These are phyloP conservation scores for Macrolepiota fuliginosa DNA, from an alignment of 768 basidiomycete genomes.

Conservation along the genomic window DNA sequence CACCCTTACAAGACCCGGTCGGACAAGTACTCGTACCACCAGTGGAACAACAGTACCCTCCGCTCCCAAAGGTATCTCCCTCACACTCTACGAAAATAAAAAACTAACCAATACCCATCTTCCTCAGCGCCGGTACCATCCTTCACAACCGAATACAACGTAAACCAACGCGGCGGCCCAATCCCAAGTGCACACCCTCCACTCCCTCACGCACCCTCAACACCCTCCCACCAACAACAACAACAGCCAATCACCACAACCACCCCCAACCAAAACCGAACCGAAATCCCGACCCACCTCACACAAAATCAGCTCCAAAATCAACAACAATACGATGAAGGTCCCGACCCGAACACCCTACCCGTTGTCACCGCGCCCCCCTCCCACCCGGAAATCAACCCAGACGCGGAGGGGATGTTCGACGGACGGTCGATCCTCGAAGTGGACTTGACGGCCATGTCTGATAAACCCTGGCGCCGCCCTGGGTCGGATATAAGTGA, in stretches of 20 bases:
- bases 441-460: constrained; percentile 69
- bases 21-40: constrained; percentile 13
- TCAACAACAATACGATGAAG: constrained; percentile 35
- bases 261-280: constrained; percentile 16
- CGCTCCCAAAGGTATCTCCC: constrained; percentile 16
- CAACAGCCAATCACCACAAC: constrained; percentile 11
- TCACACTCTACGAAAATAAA: constrained; percentile 8
- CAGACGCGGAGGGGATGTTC: constrained; percentile 58
- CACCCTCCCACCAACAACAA: constrained; percentile 6
- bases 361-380: constrained; percentile 70
- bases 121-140: constrained; percentile 53
- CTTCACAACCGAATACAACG: constrained; percentile 81
- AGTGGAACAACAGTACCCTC: constrained; percentile 14
- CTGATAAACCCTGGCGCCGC: constrained; percentile 87
- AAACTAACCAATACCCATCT: constrained; percentile 16
- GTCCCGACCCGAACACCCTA: constrained; percentile 61
- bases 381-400: constrained; percentile 79
- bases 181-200: constrained; percentile 21
- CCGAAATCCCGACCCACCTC: constrained; percentile 6
- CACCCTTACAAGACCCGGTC: background rate
- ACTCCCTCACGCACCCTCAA: constrained; percentile 5
- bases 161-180: constrained; percentile 59
- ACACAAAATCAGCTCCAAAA: constrained; percentile 9
- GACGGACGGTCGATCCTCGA: constrained; percentile 83
- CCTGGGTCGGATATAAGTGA: constrained; percentile 93